Evolutionary conservation across 345 rosid genomes (phyloP).

Genomic region (Reutealis trisperma): DNA sequence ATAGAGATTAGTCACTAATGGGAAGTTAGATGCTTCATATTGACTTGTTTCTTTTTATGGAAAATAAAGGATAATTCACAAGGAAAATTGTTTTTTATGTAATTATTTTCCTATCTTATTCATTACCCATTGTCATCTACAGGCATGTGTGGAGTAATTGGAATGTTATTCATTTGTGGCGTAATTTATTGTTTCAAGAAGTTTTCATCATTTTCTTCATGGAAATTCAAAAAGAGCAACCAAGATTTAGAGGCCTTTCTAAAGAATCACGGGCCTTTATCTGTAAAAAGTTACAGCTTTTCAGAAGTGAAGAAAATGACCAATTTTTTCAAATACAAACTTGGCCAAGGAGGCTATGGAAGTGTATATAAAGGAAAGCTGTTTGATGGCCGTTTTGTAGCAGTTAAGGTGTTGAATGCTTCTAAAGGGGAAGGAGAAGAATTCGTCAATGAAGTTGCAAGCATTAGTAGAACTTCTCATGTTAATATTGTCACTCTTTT

Average conservation of each 20-base stretch:
- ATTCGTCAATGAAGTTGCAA: conserved; percentile 20
- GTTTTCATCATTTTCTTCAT: not conserved
- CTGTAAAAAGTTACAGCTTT: not conserved
- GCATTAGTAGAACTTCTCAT: conserved; percentile 22
- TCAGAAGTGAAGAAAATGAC: conserved; percentile 16
- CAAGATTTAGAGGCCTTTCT: conserved; percentile 10
- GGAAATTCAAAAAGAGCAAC: not conserved
- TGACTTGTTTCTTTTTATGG: no score
- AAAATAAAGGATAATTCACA: no score
- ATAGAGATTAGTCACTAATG: no score
- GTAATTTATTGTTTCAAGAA: not conserved
- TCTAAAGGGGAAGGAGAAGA: conserved; percentile 7
- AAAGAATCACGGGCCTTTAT: not conserved
- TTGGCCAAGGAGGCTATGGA: conserved; percentile 21
- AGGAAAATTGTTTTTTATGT: no score
- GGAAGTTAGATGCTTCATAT: no score
- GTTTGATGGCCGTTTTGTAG: not conserved
- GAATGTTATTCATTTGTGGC: not conserved
- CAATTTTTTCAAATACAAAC: conserved; percentile 9
- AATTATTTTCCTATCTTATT: no score
- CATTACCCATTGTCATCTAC: no score
- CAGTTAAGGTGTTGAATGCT: not conserved
- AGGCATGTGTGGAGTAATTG: not conserved
- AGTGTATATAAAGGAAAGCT: conserved; percentile 14
- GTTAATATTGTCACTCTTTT: conserved; percentile 4